These are phyloP conservation scores for Penicillium sp. DNA, from an alignment of 2,329 filamentous ascomycete species.

Conservation along the genomic window DNA sequence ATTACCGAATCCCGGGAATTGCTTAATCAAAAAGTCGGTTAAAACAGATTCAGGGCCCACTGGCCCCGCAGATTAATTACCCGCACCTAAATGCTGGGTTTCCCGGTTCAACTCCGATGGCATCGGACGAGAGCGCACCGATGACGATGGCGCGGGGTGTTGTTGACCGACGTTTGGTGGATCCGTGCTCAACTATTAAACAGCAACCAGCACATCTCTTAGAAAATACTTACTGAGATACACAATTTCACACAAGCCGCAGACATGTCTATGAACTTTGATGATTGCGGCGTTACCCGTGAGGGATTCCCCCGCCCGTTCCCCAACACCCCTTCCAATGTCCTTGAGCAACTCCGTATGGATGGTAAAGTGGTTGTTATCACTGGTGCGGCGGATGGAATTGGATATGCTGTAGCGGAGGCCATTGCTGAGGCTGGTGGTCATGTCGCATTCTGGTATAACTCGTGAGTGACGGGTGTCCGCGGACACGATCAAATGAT, in stretches of 20 bases:
- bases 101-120: background rate
- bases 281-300: constrained; percentile 31
- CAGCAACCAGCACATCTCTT: background rate
- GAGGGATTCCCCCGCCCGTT: constrained; percentile 41
- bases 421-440: constrained; percentile 50
- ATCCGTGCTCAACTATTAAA: background rate
- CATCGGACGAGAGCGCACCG: constrained; percentile 1
- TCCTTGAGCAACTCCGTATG: constrained; percentile 48
- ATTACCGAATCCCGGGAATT: background rate
- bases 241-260: background rate
- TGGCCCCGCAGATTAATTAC: background rate
- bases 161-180: background rate
- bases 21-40: background rate
- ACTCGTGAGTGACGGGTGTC: constrained; percentile 30
- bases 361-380: constrained; percentile 44
- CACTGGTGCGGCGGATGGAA: constrained; percentile 49
- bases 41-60: background rate
- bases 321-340: constrained; percentile 44
- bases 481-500: background rate
- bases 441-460: constrained; percentile 45
- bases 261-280: constrained; percentile 43
- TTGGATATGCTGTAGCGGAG: constrained; percentile 48
- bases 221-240: background rate
- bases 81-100: background rate
- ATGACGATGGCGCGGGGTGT: background rate